Base-by-base conservation (phyloP, 805 yeast genomes). In the Wickerhamiella vanderwaltii region DNA sequence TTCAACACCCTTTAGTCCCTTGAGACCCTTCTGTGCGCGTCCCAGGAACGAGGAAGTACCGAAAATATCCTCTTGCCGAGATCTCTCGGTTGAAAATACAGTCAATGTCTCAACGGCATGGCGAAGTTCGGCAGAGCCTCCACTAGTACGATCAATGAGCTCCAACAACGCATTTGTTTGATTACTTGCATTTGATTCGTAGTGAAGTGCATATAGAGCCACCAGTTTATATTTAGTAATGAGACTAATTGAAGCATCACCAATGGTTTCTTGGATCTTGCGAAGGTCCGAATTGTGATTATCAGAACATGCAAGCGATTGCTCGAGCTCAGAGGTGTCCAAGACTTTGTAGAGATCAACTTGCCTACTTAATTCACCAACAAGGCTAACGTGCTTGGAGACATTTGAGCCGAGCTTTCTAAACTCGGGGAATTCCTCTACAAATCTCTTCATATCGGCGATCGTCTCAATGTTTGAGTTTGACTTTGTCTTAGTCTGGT, bases 341-440 rank as follows among this genome's bases (percentile, higher is more conserved):
- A 95, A 82, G 40, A 88, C 65, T 48, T 81, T 68, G 16, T 60
- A 54, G 12, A 44, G 41, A 24, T 77, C 74, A 30, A 91, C 81
- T 46, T 72, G 71, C 45, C 78, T 73, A 54, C 86, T 93, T 42
- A 91, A 71, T 55, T 88, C 96, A 18, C 88, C 73, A 6, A 88
- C 87, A 17, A 91, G 68, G 16, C 93, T 75, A 71, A 91, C 86
- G 60, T 91, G 98, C 54, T 88, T 91, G 23, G 93, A 73, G 9
- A 91, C 85, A 57, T 87, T 88, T 25, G 84, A 77, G 9, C 94
- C 81, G 25, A 88, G 66, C 55, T 82, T 85, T 50, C 85, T 79
- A 58, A 83, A 87, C 57, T 91, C 98, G 1, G 99, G 99, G 54
- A 81, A 86, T 48, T 84, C 84, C 45, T 87, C 95, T 43, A 91